Evolutionary conservation across 768 basidiomycete genomes (phyloP).

Genomic region (Tylopilus subfusipes): DNA sequence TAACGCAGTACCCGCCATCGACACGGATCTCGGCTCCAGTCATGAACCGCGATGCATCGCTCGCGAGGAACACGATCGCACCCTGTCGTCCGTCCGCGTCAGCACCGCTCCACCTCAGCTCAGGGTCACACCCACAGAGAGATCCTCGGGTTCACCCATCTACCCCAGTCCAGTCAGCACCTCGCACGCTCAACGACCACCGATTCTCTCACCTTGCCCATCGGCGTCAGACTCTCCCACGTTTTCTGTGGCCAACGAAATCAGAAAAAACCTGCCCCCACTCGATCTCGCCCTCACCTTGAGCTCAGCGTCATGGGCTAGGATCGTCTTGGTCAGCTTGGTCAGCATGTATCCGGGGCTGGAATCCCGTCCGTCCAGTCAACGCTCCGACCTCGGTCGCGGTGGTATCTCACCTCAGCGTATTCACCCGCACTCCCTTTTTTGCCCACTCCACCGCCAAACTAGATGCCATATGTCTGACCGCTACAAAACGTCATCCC

Average conservation of each 20-base stretch:
- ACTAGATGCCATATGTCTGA: constrained; percentile 90
- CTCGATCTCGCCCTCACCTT: constrained; percentile 45
- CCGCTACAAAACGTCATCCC: constrained; percentile 46
- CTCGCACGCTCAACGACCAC: background rate
- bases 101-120: background rate
- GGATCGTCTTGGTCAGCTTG: constrained; percentile 78
- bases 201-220: constrained; percentile 61
- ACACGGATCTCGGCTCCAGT: constrained; percentile 83
- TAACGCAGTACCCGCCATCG: constrained; percentile 84
- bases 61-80: constrained; percentile 85
- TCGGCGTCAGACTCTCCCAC: constrained; percentile 82
- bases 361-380: constrained; percentile 3
- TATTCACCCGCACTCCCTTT: constrained; percentile 82
- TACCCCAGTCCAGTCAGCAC: constrained; percentile 32
- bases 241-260: constrained; percentile 49
- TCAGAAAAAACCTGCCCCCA: background rate
- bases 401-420: constrained; percentile 51
- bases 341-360: constrained; percentile 96
- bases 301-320: constrained; percentile 70
- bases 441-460: constrained; percentile 96
- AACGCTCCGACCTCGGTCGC: background rate
- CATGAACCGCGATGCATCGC: constrained; percentile 87
- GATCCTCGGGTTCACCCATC: constrained; percentile 93
- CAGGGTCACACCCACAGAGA: constrained; percentile 52
- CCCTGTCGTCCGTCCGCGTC: constrained; percentile 43